Base-by-base conservation (phyloP, 352 stramenopile species). In the Peronospora destructor region DNA sequence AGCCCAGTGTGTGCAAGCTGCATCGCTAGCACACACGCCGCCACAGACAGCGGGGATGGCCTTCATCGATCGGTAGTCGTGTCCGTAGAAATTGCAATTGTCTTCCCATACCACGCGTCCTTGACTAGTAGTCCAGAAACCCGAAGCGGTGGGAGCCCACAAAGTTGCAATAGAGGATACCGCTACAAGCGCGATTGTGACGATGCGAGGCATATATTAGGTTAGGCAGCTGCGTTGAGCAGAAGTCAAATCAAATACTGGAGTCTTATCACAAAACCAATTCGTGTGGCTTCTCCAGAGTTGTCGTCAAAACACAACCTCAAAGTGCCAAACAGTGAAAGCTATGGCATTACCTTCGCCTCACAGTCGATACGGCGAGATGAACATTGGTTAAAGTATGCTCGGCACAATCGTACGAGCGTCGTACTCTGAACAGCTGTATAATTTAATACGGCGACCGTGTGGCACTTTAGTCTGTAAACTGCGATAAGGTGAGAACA, bases 81-180 rank as follows among this genome's bases (percentile, higher is more conserved):
- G 53, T 25, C 53, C 61, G 37, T 54, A 44, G 50, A 59, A 72
- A 49, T 71, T 50, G 58, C 65, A 74, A 35, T 72, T 57, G 44
- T 59, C 59, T 26, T 65, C 61, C 65, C 61, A 69, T 61, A 70
- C 64, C 14, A 69, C 61, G 6, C 65, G 62, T 16, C 51, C 59
- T 23, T 19, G 19, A 9, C 61, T 70, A 10, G 51, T 57, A 5
- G 39, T 29, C 35, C 53, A 39, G 23, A 55, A 66, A 14, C 21
- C 61, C 6, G 17, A 25, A 11, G 38, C 29, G 6, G 28, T 36
- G 12, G 33, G 45, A 11, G 45, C 30, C 12, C 53, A 29, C 2
- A 37, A 44, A 26, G 19, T n/a, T 8, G 37, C 34, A 13, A 66
- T 39, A 17, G 51, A 47, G 32, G 37, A 56, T 23, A 42, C 32